A percentile compares a stretch with the other conserved stretches of the same genome.
phyloP scores from a whole-genome alignment of 1,284 basidiomycete genomes.

The Sporisorium scitamineum region DNA sequence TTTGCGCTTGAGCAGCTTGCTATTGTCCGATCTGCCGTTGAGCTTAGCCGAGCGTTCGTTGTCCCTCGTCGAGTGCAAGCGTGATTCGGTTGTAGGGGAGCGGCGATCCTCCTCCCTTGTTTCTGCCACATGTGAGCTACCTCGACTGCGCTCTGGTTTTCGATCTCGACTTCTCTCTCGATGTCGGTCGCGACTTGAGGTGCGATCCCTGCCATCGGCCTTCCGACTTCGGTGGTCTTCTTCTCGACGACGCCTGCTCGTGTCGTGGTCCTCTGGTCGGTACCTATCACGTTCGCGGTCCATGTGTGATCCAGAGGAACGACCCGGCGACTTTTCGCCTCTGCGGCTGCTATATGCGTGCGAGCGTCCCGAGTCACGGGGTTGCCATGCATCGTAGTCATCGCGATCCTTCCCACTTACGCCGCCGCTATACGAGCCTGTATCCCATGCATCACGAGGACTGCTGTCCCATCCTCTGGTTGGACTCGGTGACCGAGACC shows the following conservation, averaged over 20 bases:
- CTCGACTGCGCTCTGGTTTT: constrained; percentile 23
- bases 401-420: background rate
- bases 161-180: constrained; percentile 11
- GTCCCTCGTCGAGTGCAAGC: background rate
- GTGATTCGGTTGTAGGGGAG: background rate
- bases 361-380: background rate
- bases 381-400: background rate
- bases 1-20: constrained; percentile 16
- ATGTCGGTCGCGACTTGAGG: background rate
- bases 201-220: background rate
- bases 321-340: constrained; percentile 6
- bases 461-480: background rate
- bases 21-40: background rate
- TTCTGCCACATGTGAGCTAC: constrained; percentile 2
- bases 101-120: background rate
- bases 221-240: background rate
- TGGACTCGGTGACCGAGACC: constrained; percentile 9
- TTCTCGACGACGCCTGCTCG: background rate
- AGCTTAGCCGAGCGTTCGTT: constrained; percentile 5
- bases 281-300: constrained; percentile 3
- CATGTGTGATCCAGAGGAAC: constrained; percentile 1
- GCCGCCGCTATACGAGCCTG: background rate
- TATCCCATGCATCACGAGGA: background rate
- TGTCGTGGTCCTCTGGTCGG: background rate
- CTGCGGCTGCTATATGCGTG: constrained; percentile 1